These are phyloP conservation scores for Colletotrichum australisinense DNA, from an alignment of 2,329 filamentous ascomycete species.

Conservation along the genomic window DNA sequence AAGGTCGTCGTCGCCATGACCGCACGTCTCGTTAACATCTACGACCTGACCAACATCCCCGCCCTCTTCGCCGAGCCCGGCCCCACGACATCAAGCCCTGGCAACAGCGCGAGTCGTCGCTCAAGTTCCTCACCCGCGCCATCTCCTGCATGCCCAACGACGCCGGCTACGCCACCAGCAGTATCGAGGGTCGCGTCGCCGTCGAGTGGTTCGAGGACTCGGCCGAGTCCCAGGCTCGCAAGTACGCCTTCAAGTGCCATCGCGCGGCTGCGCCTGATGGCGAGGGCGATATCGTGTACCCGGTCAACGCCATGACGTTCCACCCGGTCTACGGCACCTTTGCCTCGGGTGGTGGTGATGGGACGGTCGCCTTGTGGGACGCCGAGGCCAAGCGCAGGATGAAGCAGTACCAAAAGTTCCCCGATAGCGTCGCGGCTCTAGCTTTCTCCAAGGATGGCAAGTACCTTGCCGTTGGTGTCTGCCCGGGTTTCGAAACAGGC, in stretches of 20 bases:
- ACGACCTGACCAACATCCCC: conserved; percentile 80
- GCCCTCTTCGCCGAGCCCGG: conserved; percentile 64
- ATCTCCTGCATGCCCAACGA: conserved; percentile 98
- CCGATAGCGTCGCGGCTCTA: conserved; percentile 81
- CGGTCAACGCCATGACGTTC: conserved; percentile 90
- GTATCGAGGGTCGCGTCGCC: conserved; percentile 94
- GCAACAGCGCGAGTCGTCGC: conserved; percentile 92
- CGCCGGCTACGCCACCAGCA: conserved; percentile 89
- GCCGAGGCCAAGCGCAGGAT: conserved; percentile 90
- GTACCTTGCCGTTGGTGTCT: conserved; percentile 82
- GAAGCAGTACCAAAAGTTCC: conserved; percentile 87
- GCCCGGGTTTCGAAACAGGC: conserved; percentile 88
- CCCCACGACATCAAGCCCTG: conserved; percentile 75
- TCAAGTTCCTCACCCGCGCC: conserved; percentile 95
- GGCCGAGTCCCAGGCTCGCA: conserved; percentile 86
- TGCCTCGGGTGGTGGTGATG: conserved; percentile 89
- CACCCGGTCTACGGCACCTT: conserved; percentile 88
- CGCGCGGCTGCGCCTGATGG: conserved; percentile 75
- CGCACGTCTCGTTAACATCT: conserved; percentile 92
- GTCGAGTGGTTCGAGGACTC: conserved; percentile 98
- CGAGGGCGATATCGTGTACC: conserved; percentile 85
- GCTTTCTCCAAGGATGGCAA: conserved; percentile 83
- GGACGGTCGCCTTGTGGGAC: conserved; percentile 94
- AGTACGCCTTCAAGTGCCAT: conserved; percentile 99
- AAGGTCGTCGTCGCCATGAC: conserved; percentile 98